Evolutionary conservation across 108 stramenopile genomes (phyloP), one percentile per base, ranked within the genome.

Genomic region (Nitzschia sp.): DNA sequence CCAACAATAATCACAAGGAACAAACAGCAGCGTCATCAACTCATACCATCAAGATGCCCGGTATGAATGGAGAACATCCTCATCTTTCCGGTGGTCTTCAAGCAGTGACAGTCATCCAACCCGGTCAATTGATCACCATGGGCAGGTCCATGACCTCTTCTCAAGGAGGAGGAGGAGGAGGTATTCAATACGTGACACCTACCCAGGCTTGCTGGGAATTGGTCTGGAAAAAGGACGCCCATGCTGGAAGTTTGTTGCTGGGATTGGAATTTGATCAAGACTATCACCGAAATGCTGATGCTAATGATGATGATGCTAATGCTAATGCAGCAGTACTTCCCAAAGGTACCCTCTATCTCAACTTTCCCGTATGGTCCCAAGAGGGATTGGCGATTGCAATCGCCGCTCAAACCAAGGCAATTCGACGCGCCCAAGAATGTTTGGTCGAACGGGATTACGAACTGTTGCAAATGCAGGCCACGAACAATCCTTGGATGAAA

Each of bases 201-300:
- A 45, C 68, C 19, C 53, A 85, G 27, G 80, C 77, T 13, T 81
- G 71, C 25, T 89, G 85, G 85, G 88, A 89, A 61, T 69, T 89
- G 25, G 58, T 84, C 34, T 89, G 88, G 88, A 66, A 76, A 34
- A 47, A 80, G 11, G 73, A 78, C 73, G 71, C 72, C 11, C 61
- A 68, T 1, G 69, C 80, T 23, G 88, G 88, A 50, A 66, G 78
- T 11, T 45, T 89, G 2, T 66, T 85, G 59, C 63, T 70, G 35
- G 88, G 80, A 2, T 77, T 89, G 50, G 74, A 85, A 60, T 59
- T 87, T n/a, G 63, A 75, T 0, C 59, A 79, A 23, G 81, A 78
- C 52, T 53, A 80, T 55, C 66, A 64, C 16, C 66, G 83, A 29
- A 89, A 89, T 60, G 78, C 72, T 45, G 79, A 68, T n/a, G 23